Percentiles rank a stretch among this genome's conserved stretches.
Conservation (phyloP, 768 basidiomycete species). For the Kwoniella mangroviensis region DNA sequence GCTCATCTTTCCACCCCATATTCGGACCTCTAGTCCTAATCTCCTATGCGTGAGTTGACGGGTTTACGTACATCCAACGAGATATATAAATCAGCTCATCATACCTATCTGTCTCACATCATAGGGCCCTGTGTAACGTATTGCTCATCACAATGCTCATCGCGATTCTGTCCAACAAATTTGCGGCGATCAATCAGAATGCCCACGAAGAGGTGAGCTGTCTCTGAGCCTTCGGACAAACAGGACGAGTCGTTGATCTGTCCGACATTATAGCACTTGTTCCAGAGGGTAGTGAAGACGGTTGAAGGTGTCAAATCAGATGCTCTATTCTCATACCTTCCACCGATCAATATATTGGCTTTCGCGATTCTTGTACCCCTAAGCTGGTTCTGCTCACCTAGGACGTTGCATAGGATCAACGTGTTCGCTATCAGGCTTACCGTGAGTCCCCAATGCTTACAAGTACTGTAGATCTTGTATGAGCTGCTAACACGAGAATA, state of each 20-base stretch:
- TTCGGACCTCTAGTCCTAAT: slow-evolving; percentile 56
- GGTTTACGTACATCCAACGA: background rate
- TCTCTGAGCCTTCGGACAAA: no score
- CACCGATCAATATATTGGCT: slow-evolving; percentile 67
- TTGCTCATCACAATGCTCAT: slow-evolving; percentile 67
- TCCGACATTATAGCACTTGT: no score
- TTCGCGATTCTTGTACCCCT: slow-evolving; percentile 78
- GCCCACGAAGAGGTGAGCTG: slow-evolving; percentile 71
- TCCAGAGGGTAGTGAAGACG: slow-evolving; percentile 82
- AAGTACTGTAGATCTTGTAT: no score
- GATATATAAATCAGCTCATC: background rate
- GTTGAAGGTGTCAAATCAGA: slow-evolving; percentile 91
- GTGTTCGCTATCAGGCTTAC: slow-evolving; percentile 85
- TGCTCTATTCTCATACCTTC: slow-evolving; percentile 87
- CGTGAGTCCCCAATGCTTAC: slow-evolving; percentile 58
- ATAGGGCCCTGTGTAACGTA: slow-evolving; percentile 53
- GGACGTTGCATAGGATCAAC: slow-evolving; percentile 78
- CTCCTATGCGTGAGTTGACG: slow-evolving; percentile 52
- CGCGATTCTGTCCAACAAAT: slow-evolving; percentile 88
- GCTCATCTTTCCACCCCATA: slow-evolving; percentile 54
- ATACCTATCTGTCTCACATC: background rate
- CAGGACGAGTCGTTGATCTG: no score
- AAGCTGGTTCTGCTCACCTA: slow-evolving; percentile 74
- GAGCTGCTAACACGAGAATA: background rate
- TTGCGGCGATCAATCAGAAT: slow-evolving; percentile 74